Percentiles rank a stretch among this genome's conserved stretches.
These are phyloP conservation scores for Colletotrichum sp. DNA, from an alignment of 2,329 filamentous ascomycete genomes.

Conservation along the genomic window DNA sequence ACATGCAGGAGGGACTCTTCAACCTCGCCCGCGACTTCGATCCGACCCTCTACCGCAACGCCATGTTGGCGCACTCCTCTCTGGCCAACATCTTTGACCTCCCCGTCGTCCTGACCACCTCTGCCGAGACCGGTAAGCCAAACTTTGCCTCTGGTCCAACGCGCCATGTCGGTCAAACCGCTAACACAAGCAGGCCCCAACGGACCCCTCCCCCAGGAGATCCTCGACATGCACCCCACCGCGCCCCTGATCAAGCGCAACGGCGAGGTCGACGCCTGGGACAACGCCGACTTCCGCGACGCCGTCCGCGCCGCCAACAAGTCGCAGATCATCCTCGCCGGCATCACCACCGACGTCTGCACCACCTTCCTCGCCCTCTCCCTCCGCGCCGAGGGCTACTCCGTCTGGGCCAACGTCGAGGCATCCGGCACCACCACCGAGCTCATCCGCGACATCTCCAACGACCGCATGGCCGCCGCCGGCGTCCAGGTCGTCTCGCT, in stretches of 20 bases:
- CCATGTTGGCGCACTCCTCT: constrained; percentile 71
- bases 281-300: constrained; percentile 70
- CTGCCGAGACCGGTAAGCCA: constrained; percentile 58
- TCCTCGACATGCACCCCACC: constrained; percentile 69
- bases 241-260: constrained; percentile 70
- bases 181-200: constrained; percentile 61
- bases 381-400: constrained; percentile 72
- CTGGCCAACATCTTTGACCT: constrained; percentile 71
- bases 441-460: constrained; percentile 67
- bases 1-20: constrained; percentile 42
- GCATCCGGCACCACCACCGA: constrained; percentile 70
- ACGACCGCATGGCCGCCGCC: constrained; percentile 69
- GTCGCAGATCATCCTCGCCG: constrained; percentile 74
- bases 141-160: accelerated
- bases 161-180: not conserved
- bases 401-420: constrained; percentile 76
- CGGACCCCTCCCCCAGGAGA: constrained; percentile 72
- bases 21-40: constrained; percentile 68
- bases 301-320: constrained; percentile 70
- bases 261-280: constrained; percentile 80
- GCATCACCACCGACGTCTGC: constrained; percentile 79
- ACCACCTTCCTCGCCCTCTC: constrained; percentile 77
- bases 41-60: constrained; percentile 67
- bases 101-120: constrained; percentile 74
- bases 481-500: constrained; percentile 69